Base-by-base conservation (phyloP, 164 flowering plant species). In the Warburgia ugandensis region DNA sequence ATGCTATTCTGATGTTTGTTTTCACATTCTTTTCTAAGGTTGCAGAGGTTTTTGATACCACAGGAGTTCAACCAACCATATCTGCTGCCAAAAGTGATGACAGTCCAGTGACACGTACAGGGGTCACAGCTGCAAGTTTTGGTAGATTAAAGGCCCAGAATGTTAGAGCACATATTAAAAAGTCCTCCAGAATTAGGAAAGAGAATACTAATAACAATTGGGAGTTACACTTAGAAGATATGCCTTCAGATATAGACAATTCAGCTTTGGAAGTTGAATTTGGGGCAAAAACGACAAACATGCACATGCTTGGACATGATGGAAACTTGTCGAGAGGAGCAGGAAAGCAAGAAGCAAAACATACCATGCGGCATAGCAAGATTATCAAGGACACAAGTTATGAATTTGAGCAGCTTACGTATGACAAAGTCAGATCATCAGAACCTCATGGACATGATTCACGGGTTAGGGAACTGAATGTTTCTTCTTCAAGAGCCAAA, bases 141-240 rank as follows among this genome's bases (percentile, higher is more conserved):
- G 83, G 75, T 54, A 79, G 80, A 74, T 65, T 91, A 46, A 86
- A 79, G 66, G 73, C 69, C 22, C 77, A 73, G 28, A 77, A 54
- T 51, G 75, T 87, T 45, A 83, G 65, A 66, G 67, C 75, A 52
- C 59, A 77, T 32, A 63, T 68, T 13, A 63, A 54, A 57, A 76
- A 64, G 55, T 52, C 61, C 29, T 62, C 77, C 42, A 50, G 3
- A 52, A 62, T 28, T 33, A 75, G 71, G 65, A 63, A 68, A 59
- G 65, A 62, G 20, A 31, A 32, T 28, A 43, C 5, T 16, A 43
- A 64, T 35, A 45, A 27, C 51, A 65, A 51, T 52, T 46, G 57
- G 35, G 49, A 69, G 5, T 47, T 27, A 48, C 28, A 20, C 52
- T 57, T 19, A 4, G 56, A 61, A 35, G 49, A 43, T 59, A 31